Percentiles rank a stretch among this genome's conserved stretches.
phyloP scores from a whole-genome alignment of 345 rosid genomes.

The Brassica incana region DNA sequence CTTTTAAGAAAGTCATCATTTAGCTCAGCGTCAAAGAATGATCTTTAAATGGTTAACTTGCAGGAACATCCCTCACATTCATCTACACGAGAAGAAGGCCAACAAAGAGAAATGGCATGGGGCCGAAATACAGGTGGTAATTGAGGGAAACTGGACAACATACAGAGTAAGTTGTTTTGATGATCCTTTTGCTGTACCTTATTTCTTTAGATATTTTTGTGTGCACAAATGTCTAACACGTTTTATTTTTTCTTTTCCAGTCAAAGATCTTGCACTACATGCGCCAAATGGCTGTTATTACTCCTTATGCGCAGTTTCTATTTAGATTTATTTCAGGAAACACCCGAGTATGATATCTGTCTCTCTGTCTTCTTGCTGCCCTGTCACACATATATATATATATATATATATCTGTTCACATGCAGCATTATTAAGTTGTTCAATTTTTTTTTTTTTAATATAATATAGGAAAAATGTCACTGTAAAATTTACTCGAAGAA shows the following conservation, averaged over 20 bases:
- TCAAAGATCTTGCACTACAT: constrained; percentile 96
- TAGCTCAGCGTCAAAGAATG: constrained; percentile 10
- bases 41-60: constrained; percentile 26
- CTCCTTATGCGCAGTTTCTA: constrained; percentile 89
- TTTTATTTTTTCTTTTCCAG: constrained; percentile 48
- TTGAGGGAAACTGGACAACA: constrained; percentile 99
- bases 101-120: constrained; percentile 83
- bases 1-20: neutral
- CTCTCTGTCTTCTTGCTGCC: constrained; percentile 12
- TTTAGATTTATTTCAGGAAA: constrained; percentile 80
- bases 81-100: constrained; percentile 75
- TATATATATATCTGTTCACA: constrained; percentile 4
- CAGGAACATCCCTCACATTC: constrained; percentile 94
- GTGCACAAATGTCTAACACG: constrained; percentile 19
- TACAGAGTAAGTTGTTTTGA: constrained; percentile 61
- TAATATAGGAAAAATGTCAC: constrained; percentile 75
- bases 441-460: constrained; percentile 21
- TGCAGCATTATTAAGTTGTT: constrained; percentile 7
- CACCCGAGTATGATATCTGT: constrained; percentile 65
- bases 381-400: neutral
- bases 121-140: constrained; percentile 92
- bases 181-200: constrained; percentile 1
- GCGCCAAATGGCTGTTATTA: constrained; percentile 99
- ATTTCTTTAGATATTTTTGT: constrained; percentile 14
- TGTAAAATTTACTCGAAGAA: constrained; percentile 80